These are phyloP conservation scores for Ruellia speciosa DNA, from an alignment of 305 asterid species.

Conservation along the genomic window DNA sequence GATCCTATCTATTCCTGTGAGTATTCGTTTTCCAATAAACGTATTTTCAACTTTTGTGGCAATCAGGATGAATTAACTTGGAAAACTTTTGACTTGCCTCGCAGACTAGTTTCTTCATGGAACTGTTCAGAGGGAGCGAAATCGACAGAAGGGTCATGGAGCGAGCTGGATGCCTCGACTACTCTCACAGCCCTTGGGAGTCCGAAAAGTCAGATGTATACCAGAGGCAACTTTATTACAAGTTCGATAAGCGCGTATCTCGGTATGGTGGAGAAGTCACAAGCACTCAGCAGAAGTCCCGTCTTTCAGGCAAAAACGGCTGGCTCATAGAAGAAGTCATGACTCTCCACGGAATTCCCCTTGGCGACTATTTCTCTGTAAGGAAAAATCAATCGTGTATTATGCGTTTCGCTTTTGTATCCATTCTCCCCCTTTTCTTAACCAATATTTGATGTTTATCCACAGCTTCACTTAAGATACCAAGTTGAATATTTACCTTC, in stretches of 20 bases:
- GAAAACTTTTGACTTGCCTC: conserved; percentile 13
- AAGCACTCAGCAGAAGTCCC: conserved; percentile 85
- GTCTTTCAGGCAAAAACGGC: conserved; percentile 49
- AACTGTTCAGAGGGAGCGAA: conserved; percentile 74
- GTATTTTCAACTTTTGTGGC: background rate
- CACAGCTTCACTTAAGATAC: conserved; percentile 91
- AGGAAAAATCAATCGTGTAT: conserved; percentile 6
- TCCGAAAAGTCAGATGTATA: conserved; percentile 75
- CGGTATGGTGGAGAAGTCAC: conserved; percentile 89
- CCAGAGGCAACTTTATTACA: conserved; percentile 85
- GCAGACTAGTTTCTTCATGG: conserved; percentile 83
- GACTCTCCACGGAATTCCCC: conserved; percentile 92
- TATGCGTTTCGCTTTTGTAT: background rate
- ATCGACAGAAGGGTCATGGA: conserved; percentile 84
- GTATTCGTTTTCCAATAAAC: conserved; percentile 23
- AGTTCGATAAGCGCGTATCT: conserved; percentile 66
- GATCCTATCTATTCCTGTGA: conserved; percentile 71
- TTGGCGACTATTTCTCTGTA: conserved; percentile 88
- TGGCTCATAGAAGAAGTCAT: conserved; percentile 94
- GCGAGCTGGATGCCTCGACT: conserved; percentile 77
- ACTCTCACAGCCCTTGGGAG: conserved; percentile 85
- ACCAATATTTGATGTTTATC: background rate
- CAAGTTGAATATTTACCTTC: too few relatives aligned
- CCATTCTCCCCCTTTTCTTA: background rate
- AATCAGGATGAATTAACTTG: background rate